Evolutionary conservation across 1,284 basidiomycete species (phyloP).

Genomic region (Vanrija sp.): DNA sequence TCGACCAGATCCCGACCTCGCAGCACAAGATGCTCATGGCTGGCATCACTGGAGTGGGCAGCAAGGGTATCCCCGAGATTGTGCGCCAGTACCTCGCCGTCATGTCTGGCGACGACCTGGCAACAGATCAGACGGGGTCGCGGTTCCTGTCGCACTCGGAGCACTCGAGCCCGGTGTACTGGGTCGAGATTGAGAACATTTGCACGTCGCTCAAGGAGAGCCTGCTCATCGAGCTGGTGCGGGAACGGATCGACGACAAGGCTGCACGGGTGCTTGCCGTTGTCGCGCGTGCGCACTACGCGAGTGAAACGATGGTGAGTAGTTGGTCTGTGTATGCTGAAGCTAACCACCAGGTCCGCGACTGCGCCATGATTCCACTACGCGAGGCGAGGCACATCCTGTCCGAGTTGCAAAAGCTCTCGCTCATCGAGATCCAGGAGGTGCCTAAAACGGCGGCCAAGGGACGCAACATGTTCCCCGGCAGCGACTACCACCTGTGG

Average conservation of each 20-base stretch:
- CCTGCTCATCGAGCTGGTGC: constrained; percentile 72
- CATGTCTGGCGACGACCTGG: constrained; percentile 37
- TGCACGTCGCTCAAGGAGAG: constrained; percentile 65
- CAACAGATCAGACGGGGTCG: constrained; percentile 14
- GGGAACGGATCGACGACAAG: constrained; percentile 78
- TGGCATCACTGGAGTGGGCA: constrained; percentile 26
- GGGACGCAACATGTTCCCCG: constrained; percentile 55
- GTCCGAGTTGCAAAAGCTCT: constrained; percentile 70
- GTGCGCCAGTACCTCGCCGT: constrained; percentile 35
- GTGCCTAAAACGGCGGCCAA: constrained; percentile 82
- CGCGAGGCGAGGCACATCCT: constrained; percentile 81
- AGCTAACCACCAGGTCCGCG: constrained; percentile 66
- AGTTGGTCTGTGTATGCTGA: background rate
- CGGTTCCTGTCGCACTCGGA: constrained; percentile 60
- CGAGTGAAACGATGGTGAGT: constrained; percentile 88
- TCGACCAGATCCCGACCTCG: constrained; percentile 24
- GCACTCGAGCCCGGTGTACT: constrained; percentile 56
- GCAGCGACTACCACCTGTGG: constrained; percentile 60
- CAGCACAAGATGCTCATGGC: constrained; percentile 25
- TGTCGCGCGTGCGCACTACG: constrained; percentile 81
- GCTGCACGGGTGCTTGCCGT: constrained; percentile 81
- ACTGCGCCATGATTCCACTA: constrained; percentile 84
- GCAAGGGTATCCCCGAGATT: constrained; percentile 27
- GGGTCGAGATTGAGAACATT: constrained; percentile 75
- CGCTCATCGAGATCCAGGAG: constrained; percentile 81